Percentiles rank a stretch among this genome's conserved stretches.
Evolutionary conservation across 371 early-diverging fungal genomes (phyloP).

Genomic region (Encephalitozoon cuniculi): DNA sequence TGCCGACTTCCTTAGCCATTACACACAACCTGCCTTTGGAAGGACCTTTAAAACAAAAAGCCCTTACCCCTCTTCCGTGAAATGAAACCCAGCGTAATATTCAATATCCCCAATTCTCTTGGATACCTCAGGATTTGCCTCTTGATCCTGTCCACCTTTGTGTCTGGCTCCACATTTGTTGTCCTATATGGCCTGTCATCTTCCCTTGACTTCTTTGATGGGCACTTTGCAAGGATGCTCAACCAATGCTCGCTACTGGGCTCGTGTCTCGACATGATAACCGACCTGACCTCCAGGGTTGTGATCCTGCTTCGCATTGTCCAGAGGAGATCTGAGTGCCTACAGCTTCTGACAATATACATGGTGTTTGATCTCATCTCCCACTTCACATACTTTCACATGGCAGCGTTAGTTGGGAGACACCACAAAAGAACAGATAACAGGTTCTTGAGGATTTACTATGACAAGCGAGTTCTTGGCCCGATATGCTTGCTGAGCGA

Average conservation of each 20-base stretch:
- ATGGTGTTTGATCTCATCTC: slow-evolving; percentile 39
- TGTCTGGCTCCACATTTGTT: slow-evolving; percentile 20
- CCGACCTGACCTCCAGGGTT: slow-evolving; percentile 41
- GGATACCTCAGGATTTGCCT: slow-evolving; percentile 36
- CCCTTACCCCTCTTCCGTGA: not conserved
- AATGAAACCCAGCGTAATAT: slow-evolving; percentile 25
- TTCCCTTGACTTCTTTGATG: slow-evolving; percentile 84
- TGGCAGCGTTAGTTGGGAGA: not conserved
- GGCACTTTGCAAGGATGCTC: slow-evolving; percentile 75
- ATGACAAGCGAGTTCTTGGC: slow-evolving; percentile 22
- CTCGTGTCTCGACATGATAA: slow-evolving; percentile 47
- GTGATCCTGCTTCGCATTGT: slow-evolving; percentile 23
- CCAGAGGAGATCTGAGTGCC: not conserved
- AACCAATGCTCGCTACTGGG: slow-evolving; percentile 67
- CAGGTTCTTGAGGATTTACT: slow-evolving; percentile 29
- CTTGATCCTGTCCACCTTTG: slow-evolving; percentile 17
- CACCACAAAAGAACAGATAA: slow-evolving; percentile 28
- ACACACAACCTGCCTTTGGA: no score
- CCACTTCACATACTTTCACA: slow-evolving; percentile 28
- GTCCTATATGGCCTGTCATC: slow-evolving; percentile 70
- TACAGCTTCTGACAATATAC: not conserved
- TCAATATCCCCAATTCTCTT: slow-evolving; percentile 47
- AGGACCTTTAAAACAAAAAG: not conserved
- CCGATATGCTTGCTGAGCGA: slow-evolving; percentile 23
- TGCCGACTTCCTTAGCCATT: not conserved